Evolutionary conservation across 805 yeast genomes (phyloP).

Genomic region (Ogataea zsoltii): DNA sequence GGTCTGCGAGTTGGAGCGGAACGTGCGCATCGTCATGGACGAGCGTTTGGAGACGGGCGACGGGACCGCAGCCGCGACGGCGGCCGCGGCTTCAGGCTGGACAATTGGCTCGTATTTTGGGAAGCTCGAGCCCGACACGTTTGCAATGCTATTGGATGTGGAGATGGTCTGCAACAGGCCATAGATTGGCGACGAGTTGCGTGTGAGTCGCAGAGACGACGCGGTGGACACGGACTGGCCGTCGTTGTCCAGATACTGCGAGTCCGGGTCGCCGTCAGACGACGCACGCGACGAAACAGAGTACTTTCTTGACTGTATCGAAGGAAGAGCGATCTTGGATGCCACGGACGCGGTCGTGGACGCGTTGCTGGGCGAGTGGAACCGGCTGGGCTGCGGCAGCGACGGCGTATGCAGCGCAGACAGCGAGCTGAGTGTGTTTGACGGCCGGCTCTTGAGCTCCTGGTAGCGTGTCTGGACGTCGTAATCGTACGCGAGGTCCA

Average conservation of each 20-base stretch:
- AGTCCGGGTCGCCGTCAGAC: slow-evolving; percentile 11
- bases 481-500: slow-evolving; percentile 57
- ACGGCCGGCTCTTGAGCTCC: slow-evolving; percentile 28
- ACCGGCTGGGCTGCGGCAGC: slow-evolving; percentile 20
- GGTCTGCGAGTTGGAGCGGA: slow-evolving; percentile 33
- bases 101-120: too few species aligned
- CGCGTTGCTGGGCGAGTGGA: slow-evolving; percentile 7
- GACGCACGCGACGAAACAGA: slow-evolving; percentile 20
- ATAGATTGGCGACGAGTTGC: slow-evolving; percentile 22
- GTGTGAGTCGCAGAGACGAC: slow-evolving; percentile 17
- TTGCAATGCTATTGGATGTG: slow-evolving; percentile 10
- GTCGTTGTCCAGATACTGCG: slow-evolving; percentile 13
- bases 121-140: slow-evolving; percentile 8
- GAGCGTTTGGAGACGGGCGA: slow-evolving; percentile 34
- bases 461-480: slow-evolving; percentile 48
- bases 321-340: slow-evolving; percentile 15
- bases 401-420: slow-evolving; percentile 17
- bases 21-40: slow-evolving; percentile 35
- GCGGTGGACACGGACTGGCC: slow-evolving; percentile 17
- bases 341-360: slow-evolving; percentile 4
- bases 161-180: slow-evolving; percentile 8
- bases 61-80: slow-evolving; percentile 8
- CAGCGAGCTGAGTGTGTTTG: slow-evolving; percentile 15
- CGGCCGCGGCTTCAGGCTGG: too few species aligned
- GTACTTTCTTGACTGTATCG: slow-evolving; percentile 20